Evolutionary conservation across 2,329 filamentous ascomycete species (phyloP).

Genomic region (Claviceps spartinae): DNA sequence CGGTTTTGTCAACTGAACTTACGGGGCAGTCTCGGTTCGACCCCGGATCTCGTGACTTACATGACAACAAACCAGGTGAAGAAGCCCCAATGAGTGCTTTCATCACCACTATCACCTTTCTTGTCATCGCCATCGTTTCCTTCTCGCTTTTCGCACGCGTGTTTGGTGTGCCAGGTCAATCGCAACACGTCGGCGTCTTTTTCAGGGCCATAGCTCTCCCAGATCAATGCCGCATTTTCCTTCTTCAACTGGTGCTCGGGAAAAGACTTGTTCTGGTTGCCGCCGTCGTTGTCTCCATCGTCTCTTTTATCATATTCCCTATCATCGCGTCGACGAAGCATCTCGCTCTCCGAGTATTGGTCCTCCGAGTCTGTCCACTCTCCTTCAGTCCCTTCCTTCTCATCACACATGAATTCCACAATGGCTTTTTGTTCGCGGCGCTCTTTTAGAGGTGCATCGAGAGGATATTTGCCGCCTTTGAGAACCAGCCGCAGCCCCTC

Average conservation of each 20-base stretch:
- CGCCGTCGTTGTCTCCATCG: slow-evolving; percentile 16
- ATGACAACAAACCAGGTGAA: slow-evolving; percentile 95
- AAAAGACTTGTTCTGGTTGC: slow-evolving; percentile 25
- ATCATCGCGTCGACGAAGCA: neutral
- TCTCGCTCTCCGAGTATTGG: slow-evolving; percentile 4
- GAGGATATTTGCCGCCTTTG: slow-evolving; percentile 40
- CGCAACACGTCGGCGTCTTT: slow-evolving; percentile 50
- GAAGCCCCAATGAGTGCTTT: slow-evolving; percentile 66
- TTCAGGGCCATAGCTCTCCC: slow-evolving; percentile 55
- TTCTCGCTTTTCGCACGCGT: slow-evolving; percentile 55
- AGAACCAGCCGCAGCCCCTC: slow-evolving; percentile 63
- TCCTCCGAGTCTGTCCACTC: slow-evolving; percentile 43
- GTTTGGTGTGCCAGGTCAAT: slow-evolving; percentile 76
- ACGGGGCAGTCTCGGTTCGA: no score
- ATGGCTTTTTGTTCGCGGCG: slow-evolving; percentile 57
- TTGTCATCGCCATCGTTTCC: slow-evolving; percentile 25
- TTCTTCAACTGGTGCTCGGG: slow-evolving; percentile 40
- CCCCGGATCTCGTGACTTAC: slow-evolving; percentile 38
- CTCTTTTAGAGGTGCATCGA: slow-evolving; percentile 36
- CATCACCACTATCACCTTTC: slow-evolving; percentile 30
- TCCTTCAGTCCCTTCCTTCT: slow-evolving; percentile 58
- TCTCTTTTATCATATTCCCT: slow-evolving; percentile 19
- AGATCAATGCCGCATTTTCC: slow-evolving; percentile 53
- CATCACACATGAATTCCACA: slow-evolving; percentile 76
- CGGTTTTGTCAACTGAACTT: neutral